phyloP scores from a whole-genome alignment of 305 asterid genomes.

The Fraxinus baroniana region DNA sequence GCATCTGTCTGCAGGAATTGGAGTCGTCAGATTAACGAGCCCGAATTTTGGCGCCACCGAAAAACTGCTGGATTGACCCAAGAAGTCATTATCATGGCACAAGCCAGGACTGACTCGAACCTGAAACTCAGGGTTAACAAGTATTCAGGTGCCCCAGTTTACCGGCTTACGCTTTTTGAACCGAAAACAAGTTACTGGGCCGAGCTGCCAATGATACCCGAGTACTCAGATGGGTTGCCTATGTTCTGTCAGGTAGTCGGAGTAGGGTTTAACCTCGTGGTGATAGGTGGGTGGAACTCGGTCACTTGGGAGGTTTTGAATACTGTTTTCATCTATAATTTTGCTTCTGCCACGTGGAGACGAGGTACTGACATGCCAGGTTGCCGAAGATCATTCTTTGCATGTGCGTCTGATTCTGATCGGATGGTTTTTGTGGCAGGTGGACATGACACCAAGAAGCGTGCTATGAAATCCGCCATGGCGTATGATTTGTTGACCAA shows the following conservation, averaged over 20 bases:
- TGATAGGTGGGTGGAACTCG: slow-evolving; percentile 73
- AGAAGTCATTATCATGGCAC: slow-evolving; percentile 49
- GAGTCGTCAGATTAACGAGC: slow-evolving; percentile 46
- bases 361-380: slow-evolving; percentile 75
- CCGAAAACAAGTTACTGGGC: slow-evolving; percentile 63
- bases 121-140: slow-evolving; percentile 21
- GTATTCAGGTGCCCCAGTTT: slow-evolving; percentile 34
- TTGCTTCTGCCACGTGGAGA: slow-evolving; percentile 60
- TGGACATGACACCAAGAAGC: slow-evolving; percentile 68
- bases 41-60: slow-evolving; percentile 56
- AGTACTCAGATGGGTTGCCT: slow-evolving; percentile 52
- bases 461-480: slow-evolving; percentile 62
- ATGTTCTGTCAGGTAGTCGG: slow-evolving; percentile 62
- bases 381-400: slow-evolving; percentile 53
- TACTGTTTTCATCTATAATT: slow-evolving; percentile 44
- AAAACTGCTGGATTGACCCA: slow-evolving; percentile 40
- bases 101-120: slow-evolving; percentile 37
- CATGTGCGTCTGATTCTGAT: slow-evolving; percentile 53
- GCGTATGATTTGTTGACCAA: slow-evolving; percentile 56
- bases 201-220: slow-evolving; percentile 54
- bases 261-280: slow-evolving; percentile 56
- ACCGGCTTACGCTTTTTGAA: slow-evolving; percentile 53
- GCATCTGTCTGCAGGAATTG: slow-evolving; percentile 56
- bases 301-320: slow-evolving; percentile 49
- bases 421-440: slow-evolving; percentile 66